These are phyloP conservation scores for Verticillium tricorpus DNA, from an alignment of 2,329 filamentous ascomycete species.

Conservation along the genomic window DNA sequence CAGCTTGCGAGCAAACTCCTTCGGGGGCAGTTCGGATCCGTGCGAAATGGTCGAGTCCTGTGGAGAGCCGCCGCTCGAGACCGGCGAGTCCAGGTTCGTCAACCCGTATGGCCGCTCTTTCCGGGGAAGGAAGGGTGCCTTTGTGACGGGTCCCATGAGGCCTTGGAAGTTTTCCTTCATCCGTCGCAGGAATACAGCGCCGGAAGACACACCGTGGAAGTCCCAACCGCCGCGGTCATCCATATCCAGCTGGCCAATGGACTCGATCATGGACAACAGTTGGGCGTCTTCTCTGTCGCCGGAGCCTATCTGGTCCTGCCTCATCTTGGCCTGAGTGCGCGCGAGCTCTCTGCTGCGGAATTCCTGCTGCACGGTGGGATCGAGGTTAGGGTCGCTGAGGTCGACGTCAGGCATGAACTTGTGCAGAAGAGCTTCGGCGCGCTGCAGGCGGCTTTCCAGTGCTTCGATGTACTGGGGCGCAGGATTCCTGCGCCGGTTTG, in stretches of 20 bases:
- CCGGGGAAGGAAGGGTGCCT: slow-evolving; percentile 49
- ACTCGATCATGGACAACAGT: slow-evolving; percentile 91
- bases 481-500: slow-evolving; percentile 84
- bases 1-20: slow-evolving; percentile 47
- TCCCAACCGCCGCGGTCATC: slow-evolving; percentile 92
- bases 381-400: slow-evolving; percentile 77
- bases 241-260: slow-evolving; percentile 84
- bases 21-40: slow-evolving; percentile 65
- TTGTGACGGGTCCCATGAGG: slow-evolving; percentile 61
- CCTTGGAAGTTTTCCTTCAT: slow-evolving; percentile 85
- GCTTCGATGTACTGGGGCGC: slow-evolving; percentile 92
- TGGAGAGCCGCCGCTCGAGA: slow-evolving; percentile 60
- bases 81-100: slow-evolving; percentile 65
- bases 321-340: slow-evolving; percentile 38
- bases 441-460: slow-evolving; percentile 75
- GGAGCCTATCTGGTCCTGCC: slow-evolving; percentile 24
- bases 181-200: slow-evolving; percentile 79
- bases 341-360: slow-evolving; percentile 51
- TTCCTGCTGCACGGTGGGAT: slow-evolving; percentile 70
- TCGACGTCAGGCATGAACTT: slow-evolving; percentile 81
- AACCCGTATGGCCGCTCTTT: slow-evolving; percentile 44
- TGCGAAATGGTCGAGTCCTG: slow-evolving; percentile 49
- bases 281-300: slow-evolving; percentile 60
- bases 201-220: slow-evolving; percentile 91
- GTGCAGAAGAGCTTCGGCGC: slow-evolving; percentile 74